Evolutionary conservation across 2,329 filamentous ascomycete genomes (phyloP).

Genomic region (Bimuria novae-zelandiae): DNA sequence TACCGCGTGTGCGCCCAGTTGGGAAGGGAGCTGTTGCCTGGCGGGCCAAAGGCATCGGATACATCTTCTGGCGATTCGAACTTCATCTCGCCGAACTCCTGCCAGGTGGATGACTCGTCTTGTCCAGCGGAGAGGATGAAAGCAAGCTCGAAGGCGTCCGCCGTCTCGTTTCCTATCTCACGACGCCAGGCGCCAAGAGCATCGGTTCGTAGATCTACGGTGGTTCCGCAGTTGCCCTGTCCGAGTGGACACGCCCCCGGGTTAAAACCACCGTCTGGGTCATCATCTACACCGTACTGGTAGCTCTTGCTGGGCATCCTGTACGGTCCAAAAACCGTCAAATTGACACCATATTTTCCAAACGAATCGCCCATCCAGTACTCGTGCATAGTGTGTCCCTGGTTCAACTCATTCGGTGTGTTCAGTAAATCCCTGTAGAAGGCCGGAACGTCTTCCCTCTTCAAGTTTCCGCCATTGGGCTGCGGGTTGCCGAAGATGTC

Average conservation of each 20-base stretch:
- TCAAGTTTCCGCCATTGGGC: slow-evolving; percentile 48
- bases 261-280: slow-evolving; percentile 49
- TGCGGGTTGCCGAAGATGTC: slow-evolving; percentile 59
- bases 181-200: slow-evolving; percentile 56
- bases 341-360: slow-evolving; percentile 58
- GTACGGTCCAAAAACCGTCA: slow-evolving; percentile 59
- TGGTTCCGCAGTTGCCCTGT: slow-evolving; percentile 46
- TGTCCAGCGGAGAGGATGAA: slow-evolving; percentile 61
- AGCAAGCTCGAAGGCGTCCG: slow-evolving; percentile 55
- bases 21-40: slow-evolving; percentile 46
- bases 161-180: slow-evolving; percentile 58
- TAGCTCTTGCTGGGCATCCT: slow-evolving; percentile 54
- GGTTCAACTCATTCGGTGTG: slow-evolving; percentile 55
- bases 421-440: slow-evolving; percentile 60
- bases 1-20: slow-evolving; percentile 59
- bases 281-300: slow-evolving; percentile 57
- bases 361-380: slow-evolving; percentile 63
- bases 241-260: slow-evolving; percentile 52
- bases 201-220: slow-evolving; percentile 55
- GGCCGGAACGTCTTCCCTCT: slow-evolving; percentile 53
- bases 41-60: slow-evolving; percentile 56
- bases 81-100: slow-evolving; percentile 62
- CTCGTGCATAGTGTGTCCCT: slow-evolving; percentile 59
- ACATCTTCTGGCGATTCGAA: slow-evolving; percentile 55
- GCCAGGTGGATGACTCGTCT: slow-evolving; percentile 61